Evolutionary conservation across 441 rosid species (phyloP).

Genomic region (Dalechampia spathulata): DNA sequence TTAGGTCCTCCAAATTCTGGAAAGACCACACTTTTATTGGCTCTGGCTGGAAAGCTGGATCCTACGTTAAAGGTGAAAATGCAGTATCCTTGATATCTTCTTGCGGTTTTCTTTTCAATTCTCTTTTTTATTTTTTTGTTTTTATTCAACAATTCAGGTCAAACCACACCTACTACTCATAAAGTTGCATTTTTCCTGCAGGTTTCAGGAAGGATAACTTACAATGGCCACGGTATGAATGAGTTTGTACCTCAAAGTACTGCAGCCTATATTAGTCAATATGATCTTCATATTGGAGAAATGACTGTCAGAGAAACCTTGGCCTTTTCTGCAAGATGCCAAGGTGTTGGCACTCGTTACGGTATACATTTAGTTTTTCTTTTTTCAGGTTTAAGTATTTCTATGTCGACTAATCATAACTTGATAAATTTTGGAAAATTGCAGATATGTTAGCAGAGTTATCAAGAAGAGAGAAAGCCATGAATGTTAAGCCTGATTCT

Average conservation of each 20-base stretch:
- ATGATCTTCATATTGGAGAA: slow-evolving; percentile 21
- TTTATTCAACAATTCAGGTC: too few relatives aligned
- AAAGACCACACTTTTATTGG: too few relatives aligned
- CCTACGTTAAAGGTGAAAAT: slow-evolving; percentile 5
- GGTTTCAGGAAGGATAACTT: slow-evolving; percentile 20
- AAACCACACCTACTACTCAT: too few relatives aligned
- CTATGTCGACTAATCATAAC: too few relatives aligned
- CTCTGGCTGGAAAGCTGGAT: slow-evolving; percentile 9
- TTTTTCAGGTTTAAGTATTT: too few relatives aligned
- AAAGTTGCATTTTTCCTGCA: not conserved
- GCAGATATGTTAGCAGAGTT: slow-evolving; percentile 20
- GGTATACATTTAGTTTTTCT: slow-evolving; percentile 4
- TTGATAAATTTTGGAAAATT: not conserved
- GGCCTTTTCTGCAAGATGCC: slow-evolving; percentile 21
- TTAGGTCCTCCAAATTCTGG: too few relatives aligned
- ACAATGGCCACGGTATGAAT: slow-evolving; percentile 18
- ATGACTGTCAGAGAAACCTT: slow-evolving; percentile 26
- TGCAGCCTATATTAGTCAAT: slow-evolving; percentile 19
- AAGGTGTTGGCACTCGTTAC: slow-evolving; percentile 18
- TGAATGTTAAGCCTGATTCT: slow-evolving; percentile 19
- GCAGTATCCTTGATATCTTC: not conserved
- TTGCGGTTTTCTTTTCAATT: not conserved
- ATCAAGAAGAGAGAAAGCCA: slow-evolving; percentile 19
- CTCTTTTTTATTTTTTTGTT: not conserved
- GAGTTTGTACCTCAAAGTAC: slow-evolving; percentile 23